These are phyloP conservation scores for Nicotiana benthamiana DNA, from an alignment of 257 asterid genomes.

Conservation along the genomic window DNA sequence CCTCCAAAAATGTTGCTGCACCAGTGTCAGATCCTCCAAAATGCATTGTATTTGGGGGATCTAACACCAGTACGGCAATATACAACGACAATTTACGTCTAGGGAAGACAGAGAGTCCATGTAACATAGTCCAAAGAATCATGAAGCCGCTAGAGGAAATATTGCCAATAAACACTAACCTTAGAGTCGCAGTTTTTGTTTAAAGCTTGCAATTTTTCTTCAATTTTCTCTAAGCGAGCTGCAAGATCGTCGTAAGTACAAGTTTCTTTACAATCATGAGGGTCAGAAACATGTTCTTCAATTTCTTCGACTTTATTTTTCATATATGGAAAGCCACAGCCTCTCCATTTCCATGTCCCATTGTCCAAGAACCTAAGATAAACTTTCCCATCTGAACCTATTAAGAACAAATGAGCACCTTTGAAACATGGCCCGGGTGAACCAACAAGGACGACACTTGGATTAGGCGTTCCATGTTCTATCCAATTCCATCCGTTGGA, in stretches of 20 bases:
- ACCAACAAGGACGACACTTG: slow-evolving; percentile 50
- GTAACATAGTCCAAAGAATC: not conserved
- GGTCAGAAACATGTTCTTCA: slow-evolving; percentile 5
- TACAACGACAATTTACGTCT: not conserved
- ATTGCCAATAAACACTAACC: slow-evolving; percentile 26
- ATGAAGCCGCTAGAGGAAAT: not conserved
- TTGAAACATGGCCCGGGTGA: slow-evolving; percentile 86
- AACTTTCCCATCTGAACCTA: slow-evolving; percentile 71
- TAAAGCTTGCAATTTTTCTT: slow-evolving; percentile 15
- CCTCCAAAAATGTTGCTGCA: not conserved
- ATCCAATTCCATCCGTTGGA: slow-evolving; percentile 78
- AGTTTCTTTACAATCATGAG: slow-evolving; percentile 15
- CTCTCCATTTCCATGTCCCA: slow-evolving; percentile 75
- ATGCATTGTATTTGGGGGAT: not conserved
- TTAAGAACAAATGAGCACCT: slow-evolving; percentile 44
- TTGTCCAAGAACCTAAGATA: slow-evolving; percentile 52
- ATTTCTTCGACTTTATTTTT: slow-evolving; percentile 7
- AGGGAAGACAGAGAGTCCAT: not conserved
- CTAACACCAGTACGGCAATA: not conserved
- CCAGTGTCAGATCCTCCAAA: not conserved
- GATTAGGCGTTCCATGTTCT: slow-evolving; percentile 69
- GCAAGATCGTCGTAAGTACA: slow-evolving; percentile 22
- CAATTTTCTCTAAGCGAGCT: slow-evolving; percentile 19
- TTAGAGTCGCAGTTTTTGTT: slow-evolving; percentile 50
- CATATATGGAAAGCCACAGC: slow-evolving; percentile 43